Base-by-base conservation (phyloP, 2,329 filamentous ascomycete species). In the Fusarium fracticaudum region DNA sequence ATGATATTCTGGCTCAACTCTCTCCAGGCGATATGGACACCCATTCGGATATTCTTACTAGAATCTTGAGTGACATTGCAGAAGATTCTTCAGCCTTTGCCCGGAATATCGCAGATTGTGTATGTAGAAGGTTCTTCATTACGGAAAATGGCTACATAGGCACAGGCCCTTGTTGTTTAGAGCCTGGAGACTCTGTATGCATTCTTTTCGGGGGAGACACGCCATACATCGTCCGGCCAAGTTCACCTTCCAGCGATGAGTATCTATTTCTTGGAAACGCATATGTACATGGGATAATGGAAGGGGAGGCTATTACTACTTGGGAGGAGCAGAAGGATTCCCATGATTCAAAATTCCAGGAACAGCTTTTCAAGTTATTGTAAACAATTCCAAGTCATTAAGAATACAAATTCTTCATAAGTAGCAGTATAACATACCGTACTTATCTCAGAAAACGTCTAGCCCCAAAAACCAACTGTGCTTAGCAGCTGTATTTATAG, bases 31-130 rank as follows among this genome's bases (percentile, higher is more conserved):
- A n/a, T 14, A 15, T 1, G 13, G 40, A 6, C 22, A 14, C 13
- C 13, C 6, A 22, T 41, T 0, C 1, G 20, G 40, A n/a, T 9
- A 41, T n/a, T 15, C 1, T 41, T 9, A 5, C 6, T 5, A n/a
- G 40, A 41, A 6, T 41, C 40, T 6, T 3, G 1, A 0, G 8
- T 41, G 13, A 15, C 2, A 15, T 26, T 26, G 26, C 4, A 26
- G 26, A 26, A 5, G 26, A 26, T 26, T 26, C 26, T 26, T 26
- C 5, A 26, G 5, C 24, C 24, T 26, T 26, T 26, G 24, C 24
- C 24, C 24, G 24, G 4, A 26, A 26, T 26, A 26, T 26, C 24
- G 24, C 24, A 26, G 24, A 26, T 26, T 26, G 24, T 26, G 26
- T 29, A 29, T 8, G 29, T 14, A 40, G 2, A 40, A 15, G 0